Evolutionary conservation across 2,329 filamentous ascomycete species (phyloP), one percentile per base, ranked within the genome.

Genomic region (Exophiala mesophila): DNA sequence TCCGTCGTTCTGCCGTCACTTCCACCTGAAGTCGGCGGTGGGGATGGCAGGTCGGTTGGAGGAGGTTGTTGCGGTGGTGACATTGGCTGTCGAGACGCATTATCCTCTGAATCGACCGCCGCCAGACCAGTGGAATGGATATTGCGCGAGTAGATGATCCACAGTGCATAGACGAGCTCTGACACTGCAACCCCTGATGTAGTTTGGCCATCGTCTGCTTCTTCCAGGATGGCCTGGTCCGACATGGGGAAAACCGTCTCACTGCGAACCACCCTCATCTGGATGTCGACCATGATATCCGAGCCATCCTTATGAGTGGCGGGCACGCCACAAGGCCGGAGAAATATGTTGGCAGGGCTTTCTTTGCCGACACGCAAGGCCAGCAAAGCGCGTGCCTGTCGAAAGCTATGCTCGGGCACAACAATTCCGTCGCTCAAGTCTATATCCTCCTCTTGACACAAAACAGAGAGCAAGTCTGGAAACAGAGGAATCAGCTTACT

Each of bases 91-190:
- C 83, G 81, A 12, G 79, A 64, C 15, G 80, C 60, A 4, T 81
- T 77, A 7, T 50, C 53, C 13, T 59, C 54, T 24, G 56, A 44
- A n/a, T 81, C 70, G 15, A 76, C 70, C n/a, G 77, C 74, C 34
- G 82, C 63, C 39, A 76, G 71, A 47, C 80, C 80, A 26, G 80
- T 76, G 12, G 86, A 84, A 62, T 98, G 92, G 9, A 97, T 73
- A 58, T 96, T 88, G 49, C 89, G 78, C 13, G 90, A 97, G 62
- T 97, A 98, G 1, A 90, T 97, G 53, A 98, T 84, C 92, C 92
- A 98, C 20, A 98, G 69, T 8, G 92, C 92, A 67, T 89, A 97
- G 0, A 97, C 88, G 49, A 94, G 77, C 61, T 96, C 88, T 12
- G 82, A 78, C 48, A 74, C 63, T n/a, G 76, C 72, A 6, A 69